These are phyloP conservation scores for Colletotrichum zoysiae DNA, from an alignment of 2,329 filamentous ascomycete genomes.

Conservation along the genomic window DNA sequence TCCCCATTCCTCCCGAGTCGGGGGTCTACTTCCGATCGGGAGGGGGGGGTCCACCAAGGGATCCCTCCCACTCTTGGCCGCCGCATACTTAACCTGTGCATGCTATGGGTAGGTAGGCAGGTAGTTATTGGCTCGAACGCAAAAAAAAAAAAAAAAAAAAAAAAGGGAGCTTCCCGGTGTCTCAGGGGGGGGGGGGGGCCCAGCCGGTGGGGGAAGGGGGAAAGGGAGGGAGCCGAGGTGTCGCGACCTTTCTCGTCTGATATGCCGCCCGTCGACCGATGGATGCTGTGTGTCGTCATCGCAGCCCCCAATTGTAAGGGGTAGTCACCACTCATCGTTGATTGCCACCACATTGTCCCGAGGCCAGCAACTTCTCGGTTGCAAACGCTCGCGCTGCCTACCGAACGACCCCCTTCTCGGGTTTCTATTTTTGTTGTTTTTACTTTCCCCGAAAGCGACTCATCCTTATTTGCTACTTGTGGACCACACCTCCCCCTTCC, in stretches of 20 bases:
- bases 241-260: constrained; percentile 16
- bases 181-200: constrained; percentile 1
- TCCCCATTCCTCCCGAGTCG: constrained; percentile 8
- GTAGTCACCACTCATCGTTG: too few species aligned
- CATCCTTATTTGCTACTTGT: background rate
- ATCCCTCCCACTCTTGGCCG: background rate
- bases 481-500: background rate
- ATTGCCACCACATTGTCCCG: background rate
- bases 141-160: background rate
- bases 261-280: background rate
- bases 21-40: constrained; percentile 22
- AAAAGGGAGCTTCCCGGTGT: background rate
- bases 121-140: background rate
- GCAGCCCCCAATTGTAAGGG: background rate
- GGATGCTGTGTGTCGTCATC: background rate
- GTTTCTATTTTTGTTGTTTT: background rate
- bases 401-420: too few species aligned
- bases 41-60: background rate
- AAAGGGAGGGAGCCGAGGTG: background rate
- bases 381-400: background rate
- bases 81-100: background rate
- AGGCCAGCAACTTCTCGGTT: background rate
- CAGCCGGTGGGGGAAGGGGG: background rate
- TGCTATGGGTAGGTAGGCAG: background rate
- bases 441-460: background rate